phyloP scores from a whole-genome alignment of 2,329 filamentous ascomycete genomes.

The Ambrosiella xylebori region DNA sequence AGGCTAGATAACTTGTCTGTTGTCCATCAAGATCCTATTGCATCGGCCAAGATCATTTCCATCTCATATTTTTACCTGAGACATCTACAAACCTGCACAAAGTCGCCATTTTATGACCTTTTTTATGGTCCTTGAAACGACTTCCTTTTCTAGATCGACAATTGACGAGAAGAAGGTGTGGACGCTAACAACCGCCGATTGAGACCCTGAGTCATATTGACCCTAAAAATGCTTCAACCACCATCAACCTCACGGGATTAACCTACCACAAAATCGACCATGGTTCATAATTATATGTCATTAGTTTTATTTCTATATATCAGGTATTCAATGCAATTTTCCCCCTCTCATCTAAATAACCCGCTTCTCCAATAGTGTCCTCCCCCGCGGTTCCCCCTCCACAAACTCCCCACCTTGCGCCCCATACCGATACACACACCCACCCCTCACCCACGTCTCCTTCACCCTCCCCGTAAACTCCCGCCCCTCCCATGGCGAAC shows the following conservation, averaged over 20 bases:
- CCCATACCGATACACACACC: constrained; percentile 55
- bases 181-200: too few relatives aligned
- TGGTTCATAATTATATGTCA: neutral
- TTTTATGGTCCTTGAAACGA: too few relatives aligned
- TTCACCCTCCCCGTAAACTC: constrained; percentile 58
- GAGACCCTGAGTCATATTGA: neutral
- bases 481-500: constrained; percentile 76
- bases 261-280: neutral
- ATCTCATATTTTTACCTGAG: too few relatives aligned
- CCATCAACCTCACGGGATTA: too few relatives aligned
- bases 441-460: constrained; percentile 73
- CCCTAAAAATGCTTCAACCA: neutral
- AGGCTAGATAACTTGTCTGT: too few relatives aligned
- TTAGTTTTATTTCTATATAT: neutral
- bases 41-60: too few relatives aligned
- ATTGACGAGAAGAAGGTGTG: too few relatives aligned
- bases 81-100: too few relatives aligned
- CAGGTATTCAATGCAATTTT: neutral
- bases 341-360: constrained; percentile 8
- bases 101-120: too few relatives aligned
- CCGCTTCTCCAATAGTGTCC: constrained; percentile 44
- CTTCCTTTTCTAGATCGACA: too few relatives aligned
- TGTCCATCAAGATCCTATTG: too few relatives aligned
- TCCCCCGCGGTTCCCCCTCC: constrained; percentile 28
- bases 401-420: constrained; percentile 34